These are phyloP conservation scores for Jaapia argillacea DNA, from an alignment of 768 basidiomycete species.

Conservation along the genomic window DNA sequence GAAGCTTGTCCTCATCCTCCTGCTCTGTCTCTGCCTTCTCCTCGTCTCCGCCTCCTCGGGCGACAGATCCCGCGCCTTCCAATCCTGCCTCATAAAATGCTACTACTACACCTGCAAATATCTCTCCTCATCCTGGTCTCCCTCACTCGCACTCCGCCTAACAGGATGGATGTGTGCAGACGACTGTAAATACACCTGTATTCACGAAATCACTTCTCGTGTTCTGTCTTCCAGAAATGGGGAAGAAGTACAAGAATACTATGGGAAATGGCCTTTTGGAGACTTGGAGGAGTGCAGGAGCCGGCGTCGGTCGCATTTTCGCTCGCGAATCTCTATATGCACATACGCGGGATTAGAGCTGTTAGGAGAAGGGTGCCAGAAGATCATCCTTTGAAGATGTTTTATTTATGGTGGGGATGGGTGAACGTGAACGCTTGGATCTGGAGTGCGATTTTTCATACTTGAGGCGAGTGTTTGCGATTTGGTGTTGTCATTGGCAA, in stretches of 20 bases:
- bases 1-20: too few species aligned
- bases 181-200: constrained; percentile 86
- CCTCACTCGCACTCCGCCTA: constrained; percentile 48
- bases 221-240: constrained; percentile 29
- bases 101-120: constrained; percentile 19
- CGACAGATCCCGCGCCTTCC: constrained; percentile 24
- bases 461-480: constrained; percentile 52
- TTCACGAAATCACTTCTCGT: constrained; percentile 63
- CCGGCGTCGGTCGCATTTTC: constrained; percentile 89
- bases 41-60: constrained; percentile 17
- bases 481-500: constrained; percentile 1
- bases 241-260: constrained; percentile 74
- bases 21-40: background rate
- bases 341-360: constrained; percentile 47
- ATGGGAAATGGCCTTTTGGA: constrained; percentile 98
- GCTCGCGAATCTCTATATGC: constrained; percentile 72
- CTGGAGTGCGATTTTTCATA: constrained; percentile 89
- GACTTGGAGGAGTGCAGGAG: constrained; percentile 85
- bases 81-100: constrained; percentile 27
- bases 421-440: constrained; percentile 86
- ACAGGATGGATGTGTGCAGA: constrained; percentile 84
- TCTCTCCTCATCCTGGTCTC: constrained; percentile 6
- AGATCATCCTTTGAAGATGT: constrained; percentile 58
- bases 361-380: constrained; percentile 37
- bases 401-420: constrained; percentile 57